Conservation (phyloP, 495 filamentous ascomycete genomes). For the Hyaloscypha variabilis region DNA sequence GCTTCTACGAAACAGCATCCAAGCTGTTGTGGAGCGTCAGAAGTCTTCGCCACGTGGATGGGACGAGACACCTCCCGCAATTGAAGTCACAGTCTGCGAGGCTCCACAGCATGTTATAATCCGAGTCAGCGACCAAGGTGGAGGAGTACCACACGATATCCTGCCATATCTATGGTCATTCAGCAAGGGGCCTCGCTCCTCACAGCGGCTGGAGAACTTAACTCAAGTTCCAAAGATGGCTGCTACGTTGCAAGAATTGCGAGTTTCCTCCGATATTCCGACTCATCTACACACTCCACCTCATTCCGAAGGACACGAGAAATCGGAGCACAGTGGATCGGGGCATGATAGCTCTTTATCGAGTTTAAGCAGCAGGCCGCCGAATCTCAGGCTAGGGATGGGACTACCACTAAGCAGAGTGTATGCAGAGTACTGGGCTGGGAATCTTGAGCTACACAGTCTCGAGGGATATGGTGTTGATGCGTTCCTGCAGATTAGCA, state of each 20-base stretch:
- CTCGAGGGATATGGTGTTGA: slow-evolving; percentile 98
- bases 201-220: slow-evolving; percentile 77
- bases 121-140: slow-evolving; percentile 92
- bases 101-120: slow-evolving; percentile 95
- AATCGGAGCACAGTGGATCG: slow-evolving; percentile 1
- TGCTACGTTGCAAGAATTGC: slow-evolving; percentile 89
- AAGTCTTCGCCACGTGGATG: slow-evolving; percentile 33
- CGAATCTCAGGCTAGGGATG: slow-evolving; percentile 89
- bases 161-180: slow-evolving; percentile 96
- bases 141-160: slow-evolving; percentile 82
- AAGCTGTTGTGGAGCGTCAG: slow-evolving; percentile 81
- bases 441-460: slow-evolving; percentile 87
- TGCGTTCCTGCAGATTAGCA: slow-evolving; percentile 94
- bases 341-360: slow-evolving; percentile 60
- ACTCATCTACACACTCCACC: not conserved
- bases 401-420: slow-evolving; percentile 91
- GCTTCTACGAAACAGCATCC: slow-evolving; percentile 91
- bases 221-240: slow-evolving; percentile 88
- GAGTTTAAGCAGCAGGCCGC: slow-evolving; percentile 76
- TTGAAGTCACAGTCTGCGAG: slow-evolving; percentile 94
- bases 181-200: slow-evolving; percentile 80
- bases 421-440: slow-evolving; percentile 99
- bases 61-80: slow-evolving; percentile 63
- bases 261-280: slow-evolving; percentile 26
- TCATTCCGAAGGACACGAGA: slow-evolving; percentile 62